phyloP scores from a whole-genome alignment of 805 yeast genomes.

The Cyberlindnera amylophila region DNA sequence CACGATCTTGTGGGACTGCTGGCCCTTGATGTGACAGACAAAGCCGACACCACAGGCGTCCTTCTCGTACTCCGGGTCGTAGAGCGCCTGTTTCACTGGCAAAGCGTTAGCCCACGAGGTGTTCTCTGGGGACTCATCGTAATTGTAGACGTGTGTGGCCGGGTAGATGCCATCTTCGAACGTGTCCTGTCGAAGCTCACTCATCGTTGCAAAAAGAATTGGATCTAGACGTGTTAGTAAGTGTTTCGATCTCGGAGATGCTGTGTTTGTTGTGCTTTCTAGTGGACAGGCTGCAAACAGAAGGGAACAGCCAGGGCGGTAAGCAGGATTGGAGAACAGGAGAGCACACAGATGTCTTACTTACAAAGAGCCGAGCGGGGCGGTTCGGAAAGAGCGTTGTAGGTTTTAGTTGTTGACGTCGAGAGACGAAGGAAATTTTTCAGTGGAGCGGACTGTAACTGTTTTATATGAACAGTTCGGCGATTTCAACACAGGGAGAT shows the following conservation, averaged over 20 bases:
- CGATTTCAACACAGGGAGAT: no score
- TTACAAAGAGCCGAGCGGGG: not conserved
- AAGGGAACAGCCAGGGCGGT: no score
- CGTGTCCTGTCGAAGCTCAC: conserved; percentile 16
- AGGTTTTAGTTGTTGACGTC: no score
- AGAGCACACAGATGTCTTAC: no score
- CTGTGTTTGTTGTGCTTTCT: no score
- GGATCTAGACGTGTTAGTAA: not conserved
- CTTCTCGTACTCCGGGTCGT: conserved; percentile 89
- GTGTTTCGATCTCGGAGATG: not conserved
- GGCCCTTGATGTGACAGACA: conserved; percentile 90
- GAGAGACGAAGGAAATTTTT: no score
- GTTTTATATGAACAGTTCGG: no score
- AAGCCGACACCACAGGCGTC: conserved; percentile 99
- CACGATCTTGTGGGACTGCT: conserved; percentile 83
- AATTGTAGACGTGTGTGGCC: conserved; percentile 31
- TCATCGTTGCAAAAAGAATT: conserved; percentile 4
- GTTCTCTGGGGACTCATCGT: conserved; percentile 75
- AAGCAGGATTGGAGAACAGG: no score
- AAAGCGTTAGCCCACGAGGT: conserved; percentile 89
- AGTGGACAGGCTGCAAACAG: no score
- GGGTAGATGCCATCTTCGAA: conserved; percentile 13
- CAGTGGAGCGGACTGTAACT: no score
- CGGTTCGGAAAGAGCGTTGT: no score
- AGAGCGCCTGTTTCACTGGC: conserved; percentile 84